These are phyloP conservation scores for Acacia melanoxylon DNA, from an alignment of 306 rosid species.

Conservation along the genomic window DNA sequence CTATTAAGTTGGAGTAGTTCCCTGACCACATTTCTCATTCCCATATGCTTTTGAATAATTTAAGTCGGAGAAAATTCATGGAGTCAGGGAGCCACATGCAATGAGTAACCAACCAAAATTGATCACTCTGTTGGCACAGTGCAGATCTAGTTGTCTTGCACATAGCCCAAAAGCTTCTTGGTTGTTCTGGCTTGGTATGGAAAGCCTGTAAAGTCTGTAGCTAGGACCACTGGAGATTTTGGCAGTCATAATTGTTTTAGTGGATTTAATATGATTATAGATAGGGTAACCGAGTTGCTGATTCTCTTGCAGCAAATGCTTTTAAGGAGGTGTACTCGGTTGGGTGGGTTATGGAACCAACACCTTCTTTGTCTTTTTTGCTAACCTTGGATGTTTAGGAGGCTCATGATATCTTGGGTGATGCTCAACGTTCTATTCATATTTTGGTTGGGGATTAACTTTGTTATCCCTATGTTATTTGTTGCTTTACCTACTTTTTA, in stretches of 20 bases:
- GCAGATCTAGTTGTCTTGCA: slow-evolving; percentile 25
- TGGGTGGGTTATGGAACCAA: no score
- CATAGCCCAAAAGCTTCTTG: slow-evolving; percentile 27
- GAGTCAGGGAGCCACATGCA: slow-evolving; percentile 27
- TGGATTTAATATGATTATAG: slow-evolving; percentile 23
- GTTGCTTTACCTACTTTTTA: no score
- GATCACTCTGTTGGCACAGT: slow-evolving; percentile 17
- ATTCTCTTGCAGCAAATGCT: no score
- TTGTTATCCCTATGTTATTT: no score
- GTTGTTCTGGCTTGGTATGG: slow-evolving; percentile 36
- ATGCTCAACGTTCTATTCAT: no score
- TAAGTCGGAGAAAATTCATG: slow-evolving; percentile 34
- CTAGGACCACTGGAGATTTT: slow-evolving; percentile 36
- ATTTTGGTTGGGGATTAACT: no score
- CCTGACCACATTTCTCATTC: slow-evolving; percentile 20
- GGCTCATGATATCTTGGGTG: no score
- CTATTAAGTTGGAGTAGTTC: slow-evolving; percentile 30
- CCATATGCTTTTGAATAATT: slow-evolving; percentile 15
- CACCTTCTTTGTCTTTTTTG: no score
- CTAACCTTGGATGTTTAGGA: no score
- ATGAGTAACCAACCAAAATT: slow-evolving; percentile 23
- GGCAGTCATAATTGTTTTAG: slow-evolving; percentile 27
- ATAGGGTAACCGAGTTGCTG: no score
- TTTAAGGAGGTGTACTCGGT: no score
- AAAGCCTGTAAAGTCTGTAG: slow-evolving; percentile 38